Evolutionary conservation across 1,139 yeast species (phyloP).

Genomic region (Diutina sp.): DNA sequence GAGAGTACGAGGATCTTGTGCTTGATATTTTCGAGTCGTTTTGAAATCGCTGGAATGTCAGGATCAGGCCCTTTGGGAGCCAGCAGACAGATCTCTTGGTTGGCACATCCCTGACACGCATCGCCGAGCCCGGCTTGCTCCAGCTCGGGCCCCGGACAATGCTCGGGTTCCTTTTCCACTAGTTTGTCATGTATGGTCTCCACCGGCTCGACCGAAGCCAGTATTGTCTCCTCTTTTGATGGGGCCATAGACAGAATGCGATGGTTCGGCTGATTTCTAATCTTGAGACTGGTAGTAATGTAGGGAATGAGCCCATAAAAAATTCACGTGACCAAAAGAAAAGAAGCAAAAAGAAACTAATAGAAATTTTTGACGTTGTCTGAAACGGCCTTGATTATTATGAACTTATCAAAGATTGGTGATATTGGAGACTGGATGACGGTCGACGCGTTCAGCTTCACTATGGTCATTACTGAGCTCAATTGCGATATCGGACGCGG

Average conservation of each 20-base stretch:
- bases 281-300: neutral
- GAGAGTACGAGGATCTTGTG: constrained; percentile 82
- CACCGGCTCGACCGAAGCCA: neutral
- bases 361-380: neutral
- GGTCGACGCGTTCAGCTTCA: too few species aligned
- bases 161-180: constrained; percentile 70
- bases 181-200: constrained; percentile 9
- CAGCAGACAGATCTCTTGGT: constrained; percentile 78
- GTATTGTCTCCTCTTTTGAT: neutral
- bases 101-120: constrained; percentile 92
- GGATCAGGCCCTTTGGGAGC: constrained; percentile 95
- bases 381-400: too few species aligned
- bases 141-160: constrained; percentile 97
- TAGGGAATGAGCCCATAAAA: neutral
- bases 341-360: too few species aligned
- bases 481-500: too few species aligned
- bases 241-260: neutral
- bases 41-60: constrained; percentile 69
- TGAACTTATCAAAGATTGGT: too few species aligned
- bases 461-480: too few species aligned
- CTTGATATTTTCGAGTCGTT: constrained; percentile 51
- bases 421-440: too few species aligned
- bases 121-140: constrained; percentile 88
- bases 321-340: neutral
- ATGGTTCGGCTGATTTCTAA: neutral